Conservation (phyloP, 768 basidiomycete species). For the Artomyces pyxidatus region DNA sequence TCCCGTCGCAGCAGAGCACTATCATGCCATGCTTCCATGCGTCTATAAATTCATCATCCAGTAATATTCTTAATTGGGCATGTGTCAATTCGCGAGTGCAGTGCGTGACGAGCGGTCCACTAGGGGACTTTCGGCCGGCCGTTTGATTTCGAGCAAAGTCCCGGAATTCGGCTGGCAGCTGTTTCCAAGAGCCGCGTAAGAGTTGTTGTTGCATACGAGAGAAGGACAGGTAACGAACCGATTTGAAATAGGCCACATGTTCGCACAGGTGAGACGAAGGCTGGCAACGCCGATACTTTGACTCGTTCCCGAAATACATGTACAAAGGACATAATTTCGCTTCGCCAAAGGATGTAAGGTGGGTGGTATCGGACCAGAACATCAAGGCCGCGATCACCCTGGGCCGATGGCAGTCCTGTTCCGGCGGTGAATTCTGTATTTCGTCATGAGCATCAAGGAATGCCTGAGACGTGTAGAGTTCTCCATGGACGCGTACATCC, state of each 20-base stretch:
- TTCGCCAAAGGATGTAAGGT: background rate
- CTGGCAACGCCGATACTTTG: background rate
- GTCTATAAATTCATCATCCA: slow-evolving; percentile 19
- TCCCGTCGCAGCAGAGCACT: slow-evolving; percentile 18
- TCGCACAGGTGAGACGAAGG: background rate
- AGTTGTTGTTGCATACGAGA: too few species aligned
- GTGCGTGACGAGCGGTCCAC: slow-evolving; percentile 2
- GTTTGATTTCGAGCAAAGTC: background rate
- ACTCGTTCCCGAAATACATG: background rate
- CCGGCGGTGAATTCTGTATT: background rate
- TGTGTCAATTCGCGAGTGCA: slow-evolving; percentile 20
- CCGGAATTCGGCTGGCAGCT: background rate
- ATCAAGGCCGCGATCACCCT: background rate
- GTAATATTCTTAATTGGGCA: slow-evolving; percentile 16
- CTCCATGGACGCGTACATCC: background rate
- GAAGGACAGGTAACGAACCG: background rate
- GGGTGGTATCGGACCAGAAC: background rate
- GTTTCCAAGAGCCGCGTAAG: too few species aligned
- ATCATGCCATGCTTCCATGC: slow-evolving; percentile 21
- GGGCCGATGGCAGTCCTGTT: background rate
- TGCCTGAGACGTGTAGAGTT: background rate
- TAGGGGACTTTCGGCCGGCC: background rate
- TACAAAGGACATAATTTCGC: background rate
- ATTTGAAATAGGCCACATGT: background rate
- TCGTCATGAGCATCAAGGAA: background rate